Conservation (phyloP, 2,329 filamentous ascomycete species). For the Periconia macrospinosa region DNA sequence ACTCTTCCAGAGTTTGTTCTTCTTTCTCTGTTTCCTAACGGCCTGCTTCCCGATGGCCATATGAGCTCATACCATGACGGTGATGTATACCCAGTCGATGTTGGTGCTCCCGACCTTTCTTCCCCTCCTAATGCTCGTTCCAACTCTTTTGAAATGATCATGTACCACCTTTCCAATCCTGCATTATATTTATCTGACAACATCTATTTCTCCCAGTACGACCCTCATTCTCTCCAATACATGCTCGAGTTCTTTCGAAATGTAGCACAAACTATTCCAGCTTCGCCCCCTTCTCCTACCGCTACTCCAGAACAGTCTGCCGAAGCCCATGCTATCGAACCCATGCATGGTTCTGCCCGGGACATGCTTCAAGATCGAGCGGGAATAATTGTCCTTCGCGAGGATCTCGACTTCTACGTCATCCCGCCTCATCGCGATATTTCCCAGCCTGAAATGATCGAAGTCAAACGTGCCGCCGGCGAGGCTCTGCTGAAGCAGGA, state of each 20-base stretch:
- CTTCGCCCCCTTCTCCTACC: slow-evolving; percentile 65
- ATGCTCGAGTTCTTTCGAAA: slow-evolving; percentile 99
- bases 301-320: slow-evolving; percentile 45
- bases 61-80: slow-evolving; percentile 91
- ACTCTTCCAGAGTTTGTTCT: slow-evolving; percentile 97
- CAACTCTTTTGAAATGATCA: slow-evolving; percentile 42
- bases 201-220: slow-evolving; percentile 72
- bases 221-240: slow-evolving; percentile 93
- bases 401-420: slow-evolving; percentile 96
- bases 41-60: slow-evolving; percentile 94
- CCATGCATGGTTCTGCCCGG: slow-evolving; percentile 68
- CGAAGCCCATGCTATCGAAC: slow-evolving; percentile 69
- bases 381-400: slow-evolving; percentile 93
- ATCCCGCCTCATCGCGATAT: slow-evolving; percentile 88
- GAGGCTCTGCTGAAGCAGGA: slow-evolving; percentile 83
- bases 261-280: slow-evolving; percentile 93
- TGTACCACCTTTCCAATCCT: slow-evolving; percentile 47
- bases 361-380: slow-evolving; percentile 85
- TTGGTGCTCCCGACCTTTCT: slow-evolving; percentile 58
- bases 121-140: slow-evolving; percentile 29
- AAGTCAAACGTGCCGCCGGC: slow-evolving; percentile 90
- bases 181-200: slow-evolving; percentile 60
- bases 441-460: slow-evolving; percentile 85
- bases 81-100: slow-evolving; percentile 95
- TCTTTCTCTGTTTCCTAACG: slow-evolving; percentile 96